phyloP scores from a whole-genome alignment of 352 stramenopile species.

The Salisapilia sapeloensis region DNA sequence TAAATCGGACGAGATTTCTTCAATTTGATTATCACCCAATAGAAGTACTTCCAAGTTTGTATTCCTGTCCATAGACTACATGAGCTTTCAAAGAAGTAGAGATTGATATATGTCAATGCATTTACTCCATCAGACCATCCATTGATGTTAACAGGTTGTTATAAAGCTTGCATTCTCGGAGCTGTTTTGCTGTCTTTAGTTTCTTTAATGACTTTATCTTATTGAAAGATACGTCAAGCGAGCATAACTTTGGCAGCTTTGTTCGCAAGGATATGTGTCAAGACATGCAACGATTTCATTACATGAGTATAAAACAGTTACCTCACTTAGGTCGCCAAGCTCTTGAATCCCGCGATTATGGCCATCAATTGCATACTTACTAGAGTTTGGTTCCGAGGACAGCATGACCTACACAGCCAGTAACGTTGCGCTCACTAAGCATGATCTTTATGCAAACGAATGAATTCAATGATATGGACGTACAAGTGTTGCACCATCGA shows the following conservation, averaged over 20 bases:
- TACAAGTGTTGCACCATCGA: no score
- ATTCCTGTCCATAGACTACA: constrained; percentile 16
- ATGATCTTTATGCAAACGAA: no score
- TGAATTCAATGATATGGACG: no score
- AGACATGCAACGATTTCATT: constrained; percentile 1
- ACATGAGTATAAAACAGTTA: constrained; percentile 4
- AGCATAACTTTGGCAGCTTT: constrained; percentile 55
- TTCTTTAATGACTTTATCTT: constrained; percentile 31
- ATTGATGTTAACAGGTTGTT: constrained; percentile 55
- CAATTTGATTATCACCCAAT: constrained; percentile 59
- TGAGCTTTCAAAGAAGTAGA: not conserved
- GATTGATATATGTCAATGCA: not conserved
- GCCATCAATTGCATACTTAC: constrained; percentile 60
- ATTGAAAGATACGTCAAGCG: constrained; percentile 71
- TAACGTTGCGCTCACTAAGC: no score
- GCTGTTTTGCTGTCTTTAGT: constrained; percentile 33
- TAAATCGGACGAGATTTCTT: constrained; percentile 35
- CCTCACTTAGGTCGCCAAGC: constrained; percentile 44
- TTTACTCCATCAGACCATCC: constrained; percentile 26
- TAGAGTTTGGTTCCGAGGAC: constrained; percentile 52
- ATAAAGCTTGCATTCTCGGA: constrained; percentile 65
- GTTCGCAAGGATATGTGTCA: no score
- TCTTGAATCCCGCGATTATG: constrained; percentile 51
- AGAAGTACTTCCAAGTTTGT: constrained; percentile 42
- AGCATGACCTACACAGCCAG: constrained; percentile 11